Evolutionary conservation across 164 flowering plant genomes (phyloP).

Genomic region (Tinospora cordifolia): DNA sequence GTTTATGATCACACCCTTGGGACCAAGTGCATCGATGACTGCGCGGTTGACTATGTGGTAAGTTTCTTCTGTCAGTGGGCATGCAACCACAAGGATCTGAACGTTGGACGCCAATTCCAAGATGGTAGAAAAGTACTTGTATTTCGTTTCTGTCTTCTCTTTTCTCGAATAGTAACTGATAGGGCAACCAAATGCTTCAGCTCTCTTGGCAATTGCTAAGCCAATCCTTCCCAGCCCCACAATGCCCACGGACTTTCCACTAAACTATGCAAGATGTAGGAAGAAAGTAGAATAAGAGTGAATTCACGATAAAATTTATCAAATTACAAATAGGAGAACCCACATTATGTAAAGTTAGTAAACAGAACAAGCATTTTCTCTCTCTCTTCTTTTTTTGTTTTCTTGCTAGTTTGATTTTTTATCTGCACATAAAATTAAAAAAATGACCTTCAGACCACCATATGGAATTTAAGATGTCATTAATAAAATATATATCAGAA

Average conservation of each 20-base stretch:
- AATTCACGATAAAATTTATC: not conserved
- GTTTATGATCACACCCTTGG: conserved; percentile 66
- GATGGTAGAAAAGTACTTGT: conserved; percentile 53
- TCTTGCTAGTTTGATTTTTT: too few relatives aligned
- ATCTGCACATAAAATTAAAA: too few relatives aligned
- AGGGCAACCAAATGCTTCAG: conserved; percentile 68
- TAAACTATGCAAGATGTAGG: conserved; percentile 38
- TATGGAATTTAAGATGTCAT: too few relatives aligned
- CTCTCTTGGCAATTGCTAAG: conserved; percentile 71
- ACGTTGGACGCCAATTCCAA: conserved; percentile 56
- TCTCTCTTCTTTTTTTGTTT: too few relatives aligned
- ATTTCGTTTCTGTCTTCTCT: conserved; percentile 37
- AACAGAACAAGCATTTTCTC: too few relatives aligned
- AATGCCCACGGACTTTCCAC: conserved; percentile 63
- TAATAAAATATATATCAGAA: too few relatives aligned
- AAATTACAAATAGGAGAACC: not conserved
- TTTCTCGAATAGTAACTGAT: conserved; percentile 62
- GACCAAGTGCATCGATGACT: conserved; percentile 73
- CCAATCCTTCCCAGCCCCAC: conserved; percentile 86
- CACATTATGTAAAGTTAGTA: too few relatives aligned
- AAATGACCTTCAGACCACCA: too few relatives aligned
- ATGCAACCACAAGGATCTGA: conserved; percentile 61
- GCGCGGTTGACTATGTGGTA: conserved; percentile 59
- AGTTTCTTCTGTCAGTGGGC: conserved; percentile 67
- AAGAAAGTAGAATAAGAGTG: not conserved